Evolutionary conservation across 345 rosid species (phyloP), one percentile per base, ranked within the genome.

Genomic region (Moricandia moricandioides): DNA sequence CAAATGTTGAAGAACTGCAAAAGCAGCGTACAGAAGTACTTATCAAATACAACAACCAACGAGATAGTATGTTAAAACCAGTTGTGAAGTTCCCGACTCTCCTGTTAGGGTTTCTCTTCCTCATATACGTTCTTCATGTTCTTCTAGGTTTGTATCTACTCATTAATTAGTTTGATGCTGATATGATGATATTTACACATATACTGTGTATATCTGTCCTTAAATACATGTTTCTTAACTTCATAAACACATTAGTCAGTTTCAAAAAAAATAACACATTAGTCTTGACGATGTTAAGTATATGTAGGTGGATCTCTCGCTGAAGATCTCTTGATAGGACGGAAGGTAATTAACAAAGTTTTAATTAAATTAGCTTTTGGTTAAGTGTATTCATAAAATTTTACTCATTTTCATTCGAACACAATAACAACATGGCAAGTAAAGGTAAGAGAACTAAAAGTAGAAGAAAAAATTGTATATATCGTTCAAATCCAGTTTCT

Each of bases 101-200:
- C 10, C 56, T 14, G 37, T 61, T 75, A 17, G 68, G 73, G 34
- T 1, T 67, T 68, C 51, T 67, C 62, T 51, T 75, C 55, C 10
- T 75, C 73, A 1, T 58, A 10, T 43, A 1, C 35, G 26, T 75
- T 69, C 79, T 51, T 58, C 51, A 61, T 26, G 69, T 30, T 65
- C 52, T 8, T 51, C 79, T 12, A 75, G 79, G 79, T 75, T 43
- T 57, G 71, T 21, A 30, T 45, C 59, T 58, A 65, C 66, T 57
- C 49, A 29, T 37, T 51, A 24, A 5, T 2, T 33, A 5, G 18
- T 45, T 4, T 45, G 49, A 51, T 34, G 43, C 9, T 10, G 3
- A 31, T 21, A 6, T 52, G 29, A 56, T 27, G 29, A 14, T 52
- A 34, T 30, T 1, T 29, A 59, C 7, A 13, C 0, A 52, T 55